These are phyloP conservation scores for Tricholoma matsutake DNA, from an alignment of 768 basidiomycete species.

Conservation along the genomic window DNA sequence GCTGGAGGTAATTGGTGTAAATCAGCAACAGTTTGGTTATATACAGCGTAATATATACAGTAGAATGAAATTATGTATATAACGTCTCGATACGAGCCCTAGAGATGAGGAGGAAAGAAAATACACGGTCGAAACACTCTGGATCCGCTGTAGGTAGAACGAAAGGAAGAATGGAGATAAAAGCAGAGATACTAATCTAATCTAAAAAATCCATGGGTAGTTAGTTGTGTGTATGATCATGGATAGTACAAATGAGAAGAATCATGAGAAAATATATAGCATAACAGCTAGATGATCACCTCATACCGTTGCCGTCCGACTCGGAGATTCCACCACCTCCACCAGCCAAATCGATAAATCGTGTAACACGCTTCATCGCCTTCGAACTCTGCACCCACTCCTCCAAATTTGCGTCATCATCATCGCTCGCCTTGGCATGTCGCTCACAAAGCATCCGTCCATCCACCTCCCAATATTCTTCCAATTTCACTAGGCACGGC, in stretches of 20 bases:
- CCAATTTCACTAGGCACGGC: slow-evolving; percentile 53
- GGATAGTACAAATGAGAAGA: not conserved
- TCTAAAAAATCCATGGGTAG: not conserved
- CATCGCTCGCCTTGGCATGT: slow-evolving; percentile 50
- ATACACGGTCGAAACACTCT: not conserved
- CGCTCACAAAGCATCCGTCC: slow-evolving; percentile 83
- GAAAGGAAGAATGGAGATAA: not conserved
- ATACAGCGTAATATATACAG: not conserved
- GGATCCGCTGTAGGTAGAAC: not conserved
- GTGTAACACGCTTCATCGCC: slow-evolving; percentile 75
- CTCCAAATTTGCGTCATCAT: slow-evolving; percentile 27
- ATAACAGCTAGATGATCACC: not conserved
- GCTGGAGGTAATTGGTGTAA: not conserved
- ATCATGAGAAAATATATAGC: not conserved
- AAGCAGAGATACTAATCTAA: not conserved
- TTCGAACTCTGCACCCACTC: slow-evolving; percentile 39
- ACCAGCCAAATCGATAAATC: slow-evolving; percentile 71
- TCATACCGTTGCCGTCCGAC: slow-evolving; percentile 6
- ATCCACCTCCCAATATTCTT: slow-evolving; percentile 90
- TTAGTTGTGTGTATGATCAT: not conserved
- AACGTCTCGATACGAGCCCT: not conserved
- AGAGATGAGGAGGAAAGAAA: not conserved
- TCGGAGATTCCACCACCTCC: slow-evolving; percentile 15
- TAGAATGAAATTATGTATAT: not conserved
- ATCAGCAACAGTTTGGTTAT: not conserved